Evolutionary conservation across 768 basidiomycete genomes (phyloP).

Genomic region (Podaxis mareebaensis): DNA sequence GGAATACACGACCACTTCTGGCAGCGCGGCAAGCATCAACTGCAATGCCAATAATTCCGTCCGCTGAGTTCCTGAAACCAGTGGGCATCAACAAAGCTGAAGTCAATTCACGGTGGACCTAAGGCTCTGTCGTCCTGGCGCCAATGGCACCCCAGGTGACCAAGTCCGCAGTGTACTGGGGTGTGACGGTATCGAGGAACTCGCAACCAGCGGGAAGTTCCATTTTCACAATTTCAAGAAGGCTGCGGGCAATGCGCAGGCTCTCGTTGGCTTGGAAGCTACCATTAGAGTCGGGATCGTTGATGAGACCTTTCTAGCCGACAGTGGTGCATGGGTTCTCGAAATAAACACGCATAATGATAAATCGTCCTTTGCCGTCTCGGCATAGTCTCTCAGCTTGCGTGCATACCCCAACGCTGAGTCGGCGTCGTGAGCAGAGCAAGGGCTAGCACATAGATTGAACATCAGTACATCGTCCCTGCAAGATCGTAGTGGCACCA

Average conservation of each 20-base stretch:
- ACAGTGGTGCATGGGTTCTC: slow-evolving; percentile 96
- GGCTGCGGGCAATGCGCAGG: slow-evolving; percentile 80
- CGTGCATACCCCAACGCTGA: slow-evolving; percentile 87
- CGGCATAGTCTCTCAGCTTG: slow-evolving; percentile 77
- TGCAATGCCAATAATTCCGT: slow-evolving; percentile 88
- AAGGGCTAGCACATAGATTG: slow-evolving; percentile 56
- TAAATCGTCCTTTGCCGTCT: slow-evolving; percentile 78
- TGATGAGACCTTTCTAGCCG: slow-evolving; percentile 99
- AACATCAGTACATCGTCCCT: not conserved
- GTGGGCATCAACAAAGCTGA: slow-evolving; percentile 92
- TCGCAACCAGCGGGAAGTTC: slow-evolving; percentile 97
- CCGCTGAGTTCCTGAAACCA: slow-evolving; percentile 98
- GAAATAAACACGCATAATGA: slow-evolving; percentile 98
- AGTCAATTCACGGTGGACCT: slow-evolving; percentile 88
- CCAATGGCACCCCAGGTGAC: slow-evolving; percentile 95
- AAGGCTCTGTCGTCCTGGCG: slow-evolving; percentile 88
- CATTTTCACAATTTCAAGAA: slow-evolving; percentile 86
- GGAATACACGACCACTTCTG: slow-evolving; percentile 87
- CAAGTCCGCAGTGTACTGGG: slow-evolving; percentile 90
- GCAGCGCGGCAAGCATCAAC: slow-evolving; percentile 96
- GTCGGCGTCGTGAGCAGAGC: slow-evolving; percentile 90
- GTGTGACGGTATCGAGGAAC: slow-evolving; percentile 68
- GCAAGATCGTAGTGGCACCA: slow-evolving; percentile 21
- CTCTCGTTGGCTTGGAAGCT: slow-evolving; percentile 97
- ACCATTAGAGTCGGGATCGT: slow-evolving; percentile 93